Percentiles rank a stretch among this genome's conserved stretches.
Evolutionary conservation across 805 yeast genomes (phyloP).

Genomic region (Monosporozyma siamensis): DNA sequence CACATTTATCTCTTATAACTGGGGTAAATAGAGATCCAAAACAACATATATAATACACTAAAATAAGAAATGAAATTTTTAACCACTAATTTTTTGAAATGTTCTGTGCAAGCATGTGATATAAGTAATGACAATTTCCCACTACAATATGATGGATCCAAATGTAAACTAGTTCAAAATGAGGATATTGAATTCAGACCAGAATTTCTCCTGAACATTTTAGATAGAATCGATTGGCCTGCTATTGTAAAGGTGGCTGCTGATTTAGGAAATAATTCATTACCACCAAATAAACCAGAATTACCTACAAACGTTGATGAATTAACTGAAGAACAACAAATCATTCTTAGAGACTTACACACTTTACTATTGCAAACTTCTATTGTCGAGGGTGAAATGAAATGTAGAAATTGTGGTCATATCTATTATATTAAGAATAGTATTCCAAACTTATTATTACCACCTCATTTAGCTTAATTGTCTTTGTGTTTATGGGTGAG

Average conservation of each 20-base stretch:
- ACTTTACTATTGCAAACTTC: slow-evolving; percentile 73
- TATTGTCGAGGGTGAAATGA: slow-evolving; percentile 82
- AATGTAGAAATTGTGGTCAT: slow-evolving; percentile 78
- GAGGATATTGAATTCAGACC: slow-evolving; percentile 71
- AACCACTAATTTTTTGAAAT: slow-evolving; percentile 93
- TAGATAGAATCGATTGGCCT: slow-evolving; percentile 81
- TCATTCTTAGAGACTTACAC: slow-evolving; percentile 67
- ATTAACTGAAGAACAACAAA: slow-evolving; percentile 32
- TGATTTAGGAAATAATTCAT: slow-evolving; percentile 56
- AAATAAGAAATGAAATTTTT: slow-evolving; percentile 60
- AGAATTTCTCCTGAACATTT: slow-evolving; percentile 64
- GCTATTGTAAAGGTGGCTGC: slow-evolving; percentile 71
- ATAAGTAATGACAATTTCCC: slow-evolving; percentile 73
- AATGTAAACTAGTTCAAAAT: slow-evolving; percentile 63
- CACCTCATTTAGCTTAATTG: slow-evolving; percentile 73
- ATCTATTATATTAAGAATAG: slow-evolving; percentile 83
- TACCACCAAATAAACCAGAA: slow-evolving; percentile 58
- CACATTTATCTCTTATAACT: background rate
- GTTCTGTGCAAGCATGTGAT: slow-evolving; percentile 80
- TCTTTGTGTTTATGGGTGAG: too few relatives aligned
- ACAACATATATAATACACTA: background rate
- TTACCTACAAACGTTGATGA: slow-evolving; percentile 26
- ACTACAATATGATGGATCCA: slow-evolving; percentile 44
- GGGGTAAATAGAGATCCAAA: background rate
- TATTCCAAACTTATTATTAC: slow-evolving; percentile 86